A percentile compares a stretch with the other conserved stretches of the same genome.
These are phyloP conservation scores for Penicillium griseofulvum DNA, from an alignment of 2,329 filamentous ascomycete species.

Conservation along the genomic window DNA sequence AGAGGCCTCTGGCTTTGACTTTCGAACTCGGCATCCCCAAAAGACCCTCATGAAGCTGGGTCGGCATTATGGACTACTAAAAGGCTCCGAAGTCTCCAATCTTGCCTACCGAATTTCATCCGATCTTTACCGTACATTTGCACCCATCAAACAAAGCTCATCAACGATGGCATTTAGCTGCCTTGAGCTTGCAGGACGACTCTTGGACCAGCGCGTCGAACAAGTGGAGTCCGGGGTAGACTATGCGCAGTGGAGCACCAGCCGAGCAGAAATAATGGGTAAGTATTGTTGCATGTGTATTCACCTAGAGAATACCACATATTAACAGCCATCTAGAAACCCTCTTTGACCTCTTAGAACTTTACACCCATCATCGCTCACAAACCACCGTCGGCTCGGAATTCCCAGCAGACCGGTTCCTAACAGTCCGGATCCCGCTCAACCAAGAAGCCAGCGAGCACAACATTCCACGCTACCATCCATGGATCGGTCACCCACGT, in stretches of 20 bases:
- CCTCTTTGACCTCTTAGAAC: conserved; percentile 82
- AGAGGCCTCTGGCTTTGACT: conserved; percentile 90
- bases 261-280: conserved; percentile 50
- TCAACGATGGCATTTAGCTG: conserved; percentile 81
- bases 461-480: conserved; percentile 62
- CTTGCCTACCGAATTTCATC: conserved; percentile 78
- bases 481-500: conserved; percentile 44
- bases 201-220: conserved; percentile 59
- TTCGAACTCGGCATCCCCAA: conserved; percentile 83
- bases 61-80: conserved; percentile 56
- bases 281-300: conserved; percentile 38
- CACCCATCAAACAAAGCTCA: conserved; percentile 83
- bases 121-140: conserved; percentile 90
- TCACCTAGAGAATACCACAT: conserved; percentile 23
- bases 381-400: conserved; percentile 70
- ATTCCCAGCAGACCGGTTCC: conserved; percentile 74
- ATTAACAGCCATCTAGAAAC: conserved; percentile 57
- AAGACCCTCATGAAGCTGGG: conserved; percentile 78
- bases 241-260: conserved; percentile 52
- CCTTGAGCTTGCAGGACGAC: conserved; percentile 72
- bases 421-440: conserved; percentile 79
- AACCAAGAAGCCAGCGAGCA: conserved; percentile 74
- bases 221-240: conserved; percentile 47
- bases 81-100: conserved; percentile 55
- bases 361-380: conserved; percentile 81